Evolutionary conservation across 148 eudicot genomes (phyloP).

Genomic region (Rhododendron ovatum): DNA sequence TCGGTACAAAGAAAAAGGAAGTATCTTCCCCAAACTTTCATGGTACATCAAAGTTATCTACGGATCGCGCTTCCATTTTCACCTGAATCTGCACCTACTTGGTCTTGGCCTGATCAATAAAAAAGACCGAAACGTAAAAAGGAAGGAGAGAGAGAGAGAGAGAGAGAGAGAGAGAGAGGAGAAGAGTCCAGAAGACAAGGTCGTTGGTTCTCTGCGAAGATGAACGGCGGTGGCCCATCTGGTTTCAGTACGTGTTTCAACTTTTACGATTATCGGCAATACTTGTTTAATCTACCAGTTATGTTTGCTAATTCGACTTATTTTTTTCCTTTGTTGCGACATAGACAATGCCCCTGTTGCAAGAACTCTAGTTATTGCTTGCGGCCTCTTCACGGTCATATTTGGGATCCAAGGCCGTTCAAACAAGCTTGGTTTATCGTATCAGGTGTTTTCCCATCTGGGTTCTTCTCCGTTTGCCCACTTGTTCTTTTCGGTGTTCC

Average conservation of each 20-base stretch:
- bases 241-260: constrained; percentile 48
- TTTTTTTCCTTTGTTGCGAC: background rate
- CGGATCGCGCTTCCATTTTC: background rate
- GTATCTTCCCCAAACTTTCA: background rate
- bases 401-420: constrained; percentile 83
- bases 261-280: background rate
- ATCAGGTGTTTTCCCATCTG: constrained; percentile 41
- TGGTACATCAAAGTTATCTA: background rate
- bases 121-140: background rate
- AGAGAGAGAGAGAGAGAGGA: background rate
- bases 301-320: background rate
- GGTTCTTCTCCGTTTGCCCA: background rate
- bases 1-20: too few species aligned
- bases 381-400: constrained; percentile 63
- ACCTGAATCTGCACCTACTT: background rate
- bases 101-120: background rate
- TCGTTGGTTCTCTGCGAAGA: constrained; percentile 34
- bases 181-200: constrained; percentile 2
- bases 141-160: background rate
- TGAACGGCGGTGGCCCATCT: constrained; percentile 77
- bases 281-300: background rate
- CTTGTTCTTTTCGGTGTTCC: background rate
- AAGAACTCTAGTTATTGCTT: constrained; percentile 54
- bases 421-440: constrained; percentile 63
- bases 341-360: constrained; percentile 91